Base-by-base conservation (phyloP, 2,329 filamentous ascomycete genomes). In the Magnaporthiopsis rhizophila region DNA sequence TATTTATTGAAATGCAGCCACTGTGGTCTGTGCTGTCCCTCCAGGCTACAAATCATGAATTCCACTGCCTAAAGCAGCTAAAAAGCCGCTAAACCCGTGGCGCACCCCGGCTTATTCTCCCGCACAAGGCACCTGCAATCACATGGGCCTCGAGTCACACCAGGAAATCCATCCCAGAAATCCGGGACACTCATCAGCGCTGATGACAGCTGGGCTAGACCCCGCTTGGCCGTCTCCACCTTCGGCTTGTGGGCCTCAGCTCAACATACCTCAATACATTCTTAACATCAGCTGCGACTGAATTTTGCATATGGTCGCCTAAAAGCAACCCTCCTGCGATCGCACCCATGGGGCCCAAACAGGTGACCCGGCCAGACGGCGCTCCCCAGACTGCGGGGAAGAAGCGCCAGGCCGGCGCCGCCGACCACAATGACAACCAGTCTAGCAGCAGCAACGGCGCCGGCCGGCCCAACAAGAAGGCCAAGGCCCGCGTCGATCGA, bases 381-480 rank as follows among this genome's bases (percentile, higher is more conserved):
- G 34, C 34, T 45, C 13, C 34, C 32, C 59, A 61, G 34, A n/a
- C 59, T 6, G 45, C 45, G 3, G 21, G 45, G n/a, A 36, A 38
- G 26, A 61, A 61, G 59, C 59, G 59, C 11, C 59, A 61, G 59
- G 18, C 59, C 15, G 59, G 59, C 24, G 32, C 59, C 26, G 32
- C 34, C n/a, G 59, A 61, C 38, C 7, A 15, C 38, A 13, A 50
- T 50, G 45, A 50, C 45, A 18, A 50, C 13, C 34, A 36, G 18
- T 21, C 18, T 18, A 21, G 45, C 30, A 18, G 21, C 58, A 24
- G 36, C 58, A 59, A 32, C 30, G 30, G 30, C 58, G 34, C 18
- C 59, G 59, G 30, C 28, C 34, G 32, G 59, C 59, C 59, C 5
- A 62, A 62, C 36, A 62, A 62, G 28, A 45, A 36, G 60, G 36